phyloP scores from a whole-genome alignment of 805 yeast species.

The Yarrowia divulgata region DNA sequence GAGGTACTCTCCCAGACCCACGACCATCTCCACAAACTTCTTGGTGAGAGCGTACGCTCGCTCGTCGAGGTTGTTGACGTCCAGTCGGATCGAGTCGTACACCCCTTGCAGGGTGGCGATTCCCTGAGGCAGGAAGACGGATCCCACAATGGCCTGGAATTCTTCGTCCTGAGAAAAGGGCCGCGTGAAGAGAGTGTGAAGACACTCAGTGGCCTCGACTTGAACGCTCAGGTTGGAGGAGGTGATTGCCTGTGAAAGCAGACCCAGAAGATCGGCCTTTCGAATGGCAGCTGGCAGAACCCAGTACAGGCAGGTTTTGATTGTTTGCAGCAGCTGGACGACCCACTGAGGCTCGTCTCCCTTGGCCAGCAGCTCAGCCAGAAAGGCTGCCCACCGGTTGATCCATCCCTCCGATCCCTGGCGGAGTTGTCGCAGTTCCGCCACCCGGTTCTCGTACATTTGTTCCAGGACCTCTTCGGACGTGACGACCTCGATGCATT shows the following conservation, averaged over 20 bases:
- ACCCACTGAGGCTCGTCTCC: conserved; percentile 54
- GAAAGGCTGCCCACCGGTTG: conserved; percentile 65
- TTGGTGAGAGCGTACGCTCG: conserved; percentile 80
- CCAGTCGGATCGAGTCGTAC: conserved; percentile 61
- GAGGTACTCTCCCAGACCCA: conserved; percentile 80
- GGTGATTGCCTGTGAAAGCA: conserved; percentile 63
- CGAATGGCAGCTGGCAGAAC: conserved; percentile 77
- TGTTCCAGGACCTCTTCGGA: conserved; percentile 68
- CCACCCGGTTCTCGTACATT: conserved; percentile 71
- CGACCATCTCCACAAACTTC: conserved; percentile 92
- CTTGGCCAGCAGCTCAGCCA: conserved; percentile 56
- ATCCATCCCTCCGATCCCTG: conserved; percentile 87
- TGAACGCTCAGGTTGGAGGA: conserved; percentile 66
- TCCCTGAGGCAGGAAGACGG: conserved; percentile 78
- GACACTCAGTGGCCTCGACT: conserved; percentile 86
- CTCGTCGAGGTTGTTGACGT: conserved; percentile 75
- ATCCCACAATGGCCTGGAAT: conserved; percentile 77
- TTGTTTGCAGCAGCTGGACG: conserved; percentile 74
- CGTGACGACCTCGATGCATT: conserved; percentile 83
- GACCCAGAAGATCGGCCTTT: conserved; percentile 67
- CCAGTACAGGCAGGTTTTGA: conserved; percentile 93
- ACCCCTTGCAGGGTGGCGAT: conserved; percentile 70
- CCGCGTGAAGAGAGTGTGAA: conserved; percentile 87
- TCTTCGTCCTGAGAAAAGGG: conserved; percentile 70
- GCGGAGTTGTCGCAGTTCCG: conserved; percentile 65